Conservation (phyloP, 176 grass and related monocot species). For the Luzula sylvatica region DNA sequence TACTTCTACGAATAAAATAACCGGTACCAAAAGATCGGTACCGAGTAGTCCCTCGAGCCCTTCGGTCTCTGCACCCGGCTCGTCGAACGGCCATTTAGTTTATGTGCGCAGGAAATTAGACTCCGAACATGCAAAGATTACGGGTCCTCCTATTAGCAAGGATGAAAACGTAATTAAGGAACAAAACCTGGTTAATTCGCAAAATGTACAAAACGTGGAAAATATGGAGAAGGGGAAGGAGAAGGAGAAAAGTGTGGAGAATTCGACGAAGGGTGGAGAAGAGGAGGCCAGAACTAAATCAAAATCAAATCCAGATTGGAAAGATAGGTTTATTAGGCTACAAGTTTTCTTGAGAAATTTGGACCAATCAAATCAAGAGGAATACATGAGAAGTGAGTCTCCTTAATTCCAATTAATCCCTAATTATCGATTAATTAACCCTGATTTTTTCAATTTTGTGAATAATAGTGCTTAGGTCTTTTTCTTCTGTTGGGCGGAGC, state of each 20-base stretch:
- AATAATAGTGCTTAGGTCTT: conserved; percentile 58
- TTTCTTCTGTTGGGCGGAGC: conserved; percentile 59
- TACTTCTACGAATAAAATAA: conserved; percentile 18
- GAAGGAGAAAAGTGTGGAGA: conserved; percentile 16
- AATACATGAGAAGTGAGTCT: conserved; percentile 70
- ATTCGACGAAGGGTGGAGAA: conserved; percentile 23
- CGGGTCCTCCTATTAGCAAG: conserved; percentile 12
- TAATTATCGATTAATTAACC: not conserved
- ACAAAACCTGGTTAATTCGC: conserved; percentile 25
- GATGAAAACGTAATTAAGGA: conserved; percentile 23
- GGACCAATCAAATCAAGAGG: conserved; percentile 74
- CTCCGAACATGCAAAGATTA: conserved; percentile 58
- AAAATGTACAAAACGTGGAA: conserved; percentile 29
- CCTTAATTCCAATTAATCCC: not conserved
- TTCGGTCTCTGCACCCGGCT: conserved; percentile 31
- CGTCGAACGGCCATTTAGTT: conserved; percentile 46
- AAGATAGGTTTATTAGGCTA: conserved; percentile 55
- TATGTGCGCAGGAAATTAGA: conserved; percentile 85
- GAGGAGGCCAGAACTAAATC: conserved; percentile 10
- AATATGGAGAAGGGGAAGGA: conserved; percentile 13
- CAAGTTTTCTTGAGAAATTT: conserved; percentile 65
- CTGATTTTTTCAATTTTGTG: conserved; percentile 3
- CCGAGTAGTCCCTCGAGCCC: conserved; percentile 30
- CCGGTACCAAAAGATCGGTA: conserved; percentile 50
- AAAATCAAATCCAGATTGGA: conserved; percentile 18